These are phyloP conservation scores for Fusarium agapanthi DNA, from an alignment of 2,329 filamentous ascomycete genomes.

Conservation along the genomic window DNA sequence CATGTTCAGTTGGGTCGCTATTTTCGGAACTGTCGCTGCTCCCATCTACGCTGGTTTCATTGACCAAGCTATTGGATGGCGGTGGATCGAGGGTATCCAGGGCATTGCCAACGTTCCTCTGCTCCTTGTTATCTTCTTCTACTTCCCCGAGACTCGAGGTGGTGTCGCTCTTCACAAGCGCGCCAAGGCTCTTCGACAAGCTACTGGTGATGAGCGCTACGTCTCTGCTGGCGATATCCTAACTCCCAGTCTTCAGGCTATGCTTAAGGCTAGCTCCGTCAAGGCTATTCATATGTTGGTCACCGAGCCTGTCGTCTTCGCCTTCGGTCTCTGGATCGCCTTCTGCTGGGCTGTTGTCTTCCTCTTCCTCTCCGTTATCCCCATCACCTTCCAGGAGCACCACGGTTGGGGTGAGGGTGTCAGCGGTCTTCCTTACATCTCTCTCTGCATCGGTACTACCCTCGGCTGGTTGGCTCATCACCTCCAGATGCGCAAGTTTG, in stretches of 20 bases:
- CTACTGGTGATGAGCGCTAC: conserved; percentile 32
- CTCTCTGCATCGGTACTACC: conserved; percentile 28
- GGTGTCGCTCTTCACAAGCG: conserved; percentile 34
- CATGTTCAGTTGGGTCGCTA: conserved; percentile 38
- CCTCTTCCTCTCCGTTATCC: conserved; percentile 36
- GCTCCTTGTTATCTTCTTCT: conserved; percentile 29
- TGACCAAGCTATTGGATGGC: conserved; percentile 33
- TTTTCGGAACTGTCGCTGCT: conserved; percentile 35
- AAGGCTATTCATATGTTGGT: conserved; percentile 38
- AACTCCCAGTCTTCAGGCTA: conserved; percentile 32
- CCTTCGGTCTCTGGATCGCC: conserved; percentile 37
- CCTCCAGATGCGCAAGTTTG: conserved; percentile 35
- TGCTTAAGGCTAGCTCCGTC: conserved; percentile 35
- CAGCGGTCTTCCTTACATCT: conserved; percentile 32
- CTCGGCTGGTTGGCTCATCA: conserved; percentile 35
- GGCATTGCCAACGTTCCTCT: conserved; percentile 34
- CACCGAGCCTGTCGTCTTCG: conserved; percentile 37
- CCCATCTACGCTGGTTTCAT: conserved; percentile 36
- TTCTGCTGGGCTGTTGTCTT: conserved; percentile 40
- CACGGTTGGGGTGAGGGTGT: conserved; percentile 33
- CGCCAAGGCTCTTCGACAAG: conserved; percentile 34
- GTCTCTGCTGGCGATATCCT: conserved; percentile 36
- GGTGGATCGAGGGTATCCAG: conserved; percentile 37
- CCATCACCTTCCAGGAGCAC: conserved; percentile 33
- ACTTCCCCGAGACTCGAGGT: conserved; percentile 34